Conservation (phyloP, 176 grass and related monocot species). For the Oryza meyeriana region DNA sequence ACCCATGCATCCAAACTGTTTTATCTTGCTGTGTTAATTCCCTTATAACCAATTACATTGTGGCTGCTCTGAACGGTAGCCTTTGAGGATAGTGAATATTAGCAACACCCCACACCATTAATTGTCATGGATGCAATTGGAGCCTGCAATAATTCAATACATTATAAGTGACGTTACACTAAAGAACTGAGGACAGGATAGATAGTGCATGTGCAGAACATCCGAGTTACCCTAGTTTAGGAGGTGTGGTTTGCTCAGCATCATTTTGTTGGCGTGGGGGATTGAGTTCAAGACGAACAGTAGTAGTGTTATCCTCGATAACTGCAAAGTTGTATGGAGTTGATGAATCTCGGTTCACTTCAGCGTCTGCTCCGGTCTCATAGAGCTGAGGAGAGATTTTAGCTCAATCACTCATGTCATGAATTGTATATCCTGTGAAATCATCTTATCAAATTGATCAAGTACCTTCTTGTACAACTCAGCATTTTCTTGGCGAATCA, state of each 20-base stretch:
- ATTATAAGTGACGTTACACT: background rate
- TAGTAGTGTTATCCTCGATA: conserved; percentile 41
- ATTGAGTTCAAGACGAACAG: conserved; percentile 63
- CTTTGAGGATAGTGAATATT: background rate
- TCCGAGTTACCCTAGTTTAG: conserved; percentile 72
- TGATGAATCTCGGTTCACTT: conserved; percentile 36
- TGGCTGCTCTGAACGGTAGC: conserved; percentile 14
- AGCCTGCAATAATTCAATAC: conserved; percentile 40
- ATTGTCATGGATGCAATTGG: conserved; percentile 46
- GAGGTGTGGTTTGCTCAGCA: conserved; percentile 25
- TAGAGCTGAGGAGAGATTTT: conserved; percentile 39
- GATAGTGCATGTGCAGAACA: conserved; percentile 14
- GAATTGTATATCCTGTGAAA: background rate
- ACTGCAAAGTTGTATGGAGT: conserved; percentile 53
- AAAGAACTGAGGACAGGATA: background rate
- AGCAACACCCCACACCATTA: background rate
- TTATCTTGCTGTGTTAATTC: background rate
- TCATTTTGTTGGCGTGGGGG: conserved; percentile 38
- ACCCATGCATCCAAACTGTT: background rate
- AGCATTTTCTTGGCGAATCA: conserved; percentile 61
- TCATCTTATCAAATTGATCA: conserved; percentile 1
- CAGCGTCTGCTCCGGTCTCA: conserved; percentile 43
- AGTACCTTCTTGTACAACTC: conserved; percentile 71
- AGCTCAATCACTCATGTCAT: conserved; percentile 3
- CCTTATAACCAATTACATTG: conserved; percentile 18